Evolutionary conservation across 345 rosid species (phyloP).

Genomic region (Citrus sinensis): DVS_A1.0 CM039161.1:2169501-2170000

Average conservation of each 20-base stretch:
- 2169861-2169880: slow-evolving; percentile 58
- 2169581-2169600: slow-evolving; percentile 58
- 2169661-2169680: slow-evolving; percentile 74
- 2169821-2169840: too few relatives aligned
- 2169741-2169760: slow-evolving; percentile 87
- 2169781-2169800: background rate
- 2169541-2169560: background rate
- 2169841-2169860: background rate
- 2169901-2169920: slow-evolving; percentile 58
- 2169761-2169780: slow-evolving; percentile 86
- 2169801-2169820: too few relatives aligned
- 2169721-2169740: slow-evolving; percentile 78
- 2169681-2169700: slow-evolving; percentile 85
- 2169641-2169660: slow-evolving; percentile 91
- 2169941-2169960: slow-evolving; percentile 78
- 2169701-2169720: slow-evolving; percentile 69
- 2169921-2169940: slow-evolving; percentile 71
- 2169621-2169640: slow-evolving; percentile 80
- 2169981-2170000: slow-evolving; percentile 70
- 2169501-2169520: slow-evolving; percentile 69
- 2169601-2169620: slow-evolving; percentile 60
- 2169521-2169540: slow-evolving; percentile 15
- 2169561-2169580: background rate
- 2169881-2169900: slow-evolving; percentile 52
- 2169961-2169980: slow-evolving; percentile 80